Evolutionary conservation across 108 stramenopile genomes (phyloP).

Genomic region (Discostella pseudostelligera): DNA sequence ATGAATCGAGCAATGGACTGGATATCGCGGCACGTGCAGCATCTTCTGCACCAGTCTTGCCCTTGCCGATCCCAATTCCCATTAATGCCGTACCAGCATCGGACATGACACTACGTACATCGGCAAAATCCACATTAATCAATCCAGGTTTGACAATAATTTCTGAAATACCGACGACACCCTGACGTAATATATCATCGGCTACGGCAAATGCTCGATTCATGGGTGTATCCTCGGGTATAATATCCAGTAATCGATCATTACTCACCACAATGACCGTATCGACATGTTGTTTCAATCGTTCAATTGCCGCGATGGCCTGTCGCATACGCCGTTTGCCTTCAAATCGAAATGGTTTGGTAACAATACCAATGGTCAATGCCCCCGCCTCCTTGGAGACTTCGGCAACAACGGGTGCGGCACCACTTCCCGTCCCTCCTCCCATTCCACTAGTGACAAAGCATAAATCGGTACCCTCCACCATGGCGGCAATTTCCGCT

Average conservation of each 20-base stretch:
- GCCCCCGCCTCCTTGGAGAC: slow-evolving; percentile 69
- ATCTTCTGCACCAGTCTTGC: slow-evolving; percentile 83
- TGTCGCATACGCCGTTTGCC: slow-evolving; percentile 81
- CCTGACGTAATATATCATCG: slow-evolving; percentile 89
- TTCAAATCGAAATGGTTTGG: slow-evolving; percentile 90
- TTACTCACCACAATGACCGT: slow-evolving; percentile 92
- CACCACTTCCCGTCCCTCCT: slow-evolving; percentile 88
- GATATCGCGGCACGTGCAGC: slow-evolving; percentile 86
- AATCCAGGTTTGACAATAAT: slow-evolving; percentile 88
- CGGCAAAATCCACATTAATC: slow-evolving; percentile 94
- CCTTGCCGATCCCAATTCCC: slow-evolving; percentile 82
- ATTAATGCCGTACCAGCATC: slow-evolving; percentile 90
- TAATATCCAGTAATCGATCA: slow-evolving; percentile 87
- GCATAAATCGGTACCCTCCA: slow-evolving; percentile 81
- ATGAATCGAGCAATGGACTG: slow-evolving; percentile 80
- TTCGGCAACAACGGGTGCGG: slow-evolving; percentile 82
- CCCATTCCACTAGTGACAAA: slow-evolving; percentile 92
- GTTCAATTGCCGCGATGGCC: slow-evolving; percentile 70
- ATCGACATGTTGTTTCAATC: slow-evolving; percentile 74
- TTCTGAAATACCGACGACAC: slow-evolving; percentile 88
- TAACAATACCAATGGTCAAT: slow-evolving; percentile 79
- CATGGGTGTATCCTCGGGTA: slow-evolving; percentile 85
- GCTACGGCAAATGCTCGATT: slow-evolving; percentile 83
- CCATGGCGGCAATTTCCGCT: slow-evolving; percentile 61
- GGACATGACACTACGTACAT: slow-evolving; percentile 87